These are phyloP conservation scores for Aquanectria penicillioides DNA, from an alignment of 2,329 filamentous ascomycete genomes.

Conservation along the genomic window DNA sequence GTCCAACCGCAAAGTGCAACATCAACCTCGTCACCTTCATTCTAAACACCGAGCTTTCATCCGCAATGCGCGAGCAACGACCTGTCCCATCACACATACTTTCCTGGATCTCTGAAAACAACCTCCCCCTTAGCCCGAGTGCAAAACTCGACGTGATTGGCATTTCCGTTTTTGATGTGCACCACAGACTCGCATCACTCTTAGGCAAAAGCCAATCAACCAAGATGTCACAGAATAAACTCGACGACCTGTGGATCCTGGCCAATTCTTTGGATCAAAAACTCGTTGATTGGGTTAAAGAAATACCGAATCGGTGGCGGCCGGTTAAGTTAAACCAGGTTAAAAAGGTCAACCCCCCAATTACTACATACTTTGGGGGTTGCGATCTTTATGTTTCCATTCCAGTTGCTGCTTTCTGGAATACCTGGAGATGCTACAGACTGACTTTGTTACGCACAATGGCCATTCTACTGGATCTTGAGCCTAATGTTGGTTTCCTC, in stretches of 20 bases:
- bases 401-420: slow-evolving; percentile 17
- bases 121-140: slow-evolving; percentile 7
- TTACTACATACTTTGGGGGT: not conserved
- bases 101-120: slow-evolving; percentile 7
- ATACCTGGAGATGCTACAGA: slow-evolving; percentile 24
- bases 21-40: slow-evolving; percentile 3
- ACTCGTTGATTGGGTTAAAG: slow-evolving; percentile 9
- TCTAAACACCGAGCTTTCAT: slow-evolving; percentile 11
- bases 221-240: not conserved
- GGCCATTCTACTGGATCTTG: slow-evolving; percentile 3
- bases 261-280: slow-evolving; percentile 1
- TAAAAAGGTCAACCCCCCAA: not conserved
- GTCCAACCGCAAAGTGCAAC: not conserved
- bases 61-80: slow-evolving; percentile 3
- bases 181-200: too few species aligned
- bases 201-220: not conserved
- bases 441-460: slow-evolving; percentile 16
- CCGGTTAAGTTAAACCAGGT: slow-evolving; percentile 2
- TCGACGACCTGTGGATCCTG: slow-evolving; percentile 5
- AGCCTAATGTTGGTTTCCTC: not conserved
- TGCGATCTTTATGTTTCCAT: slow-evolving; percentile 20
- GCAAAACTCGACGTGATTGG: slow-evolving; percentile 15
- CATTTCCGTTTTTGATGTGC: slow-evolving; percentile 11
- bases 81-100: slow-evolving; percentile 3
- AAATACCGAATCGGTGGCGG: slow-evolving; percentile 11